These are phyloP conservation scores for Leishmania tarentolae DNA, from an alignment of 208 protist species.

Conservation along the genomic window DNA sequence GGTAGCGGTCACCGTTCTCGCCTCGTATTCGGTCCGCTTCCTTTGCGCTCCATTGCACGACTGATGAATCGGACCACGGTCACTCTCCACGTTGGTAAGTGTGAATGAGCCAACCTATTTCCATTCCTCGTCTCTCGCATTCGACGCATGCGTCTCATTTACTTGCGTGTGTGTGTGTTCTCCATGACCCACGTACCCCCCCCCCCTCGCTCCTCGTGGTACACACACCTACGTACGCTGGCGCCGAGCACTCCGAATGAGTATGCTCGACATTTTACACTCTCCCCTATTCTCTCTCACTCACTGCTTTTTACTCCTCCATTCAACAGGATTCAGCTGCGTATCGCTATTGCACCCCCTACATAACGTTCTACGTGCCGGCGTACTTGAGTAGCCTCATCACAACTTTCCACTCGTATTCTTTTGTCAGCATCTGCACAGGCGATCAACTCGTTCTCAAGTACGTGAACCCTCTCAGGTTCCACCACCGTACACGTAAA, in stretches of 20 bases:
- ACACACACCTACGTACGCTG: not conserved
- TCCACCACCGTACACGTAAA: not conserved
- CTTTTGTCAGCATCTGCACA: not conserved
- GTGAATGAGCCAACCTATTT: not conserved
- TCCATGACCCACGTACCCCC: not conserved
- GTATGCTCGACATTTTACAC: not conserved
- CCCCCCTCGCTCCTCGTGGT: not conserved
- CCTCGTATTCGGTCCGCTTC: not conserved
- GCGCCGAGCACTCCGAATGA: not conserved
- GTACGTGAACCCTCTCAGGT: not conserved
- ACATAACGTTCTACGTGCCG: not conserved
- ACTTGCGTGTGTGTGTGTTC: not conserved
- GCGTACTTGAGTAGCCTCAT: not conserved
- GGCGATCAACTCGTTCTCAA: not conserved
- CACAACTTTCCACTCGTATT: not conserved
- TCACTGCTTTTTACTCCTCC: not conserved
- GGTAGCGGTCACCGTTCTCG: not conserved
- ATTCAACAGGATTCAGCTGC: not conserved
- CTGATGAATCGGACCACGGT: not conserved
- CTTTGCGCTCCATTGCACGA: not conserved
- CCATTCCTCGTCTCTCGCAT: not conserved
- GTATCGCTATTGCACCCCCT: not conserved
- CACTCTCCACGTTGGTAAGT: not conserved
- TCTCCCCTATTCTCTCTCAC: not conserved
- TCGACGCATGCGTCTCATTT: not conserved